Base-by-base conservation (phyloP, 192 early-diverging fungal species). In the Gonapodya sp. region DNA sequence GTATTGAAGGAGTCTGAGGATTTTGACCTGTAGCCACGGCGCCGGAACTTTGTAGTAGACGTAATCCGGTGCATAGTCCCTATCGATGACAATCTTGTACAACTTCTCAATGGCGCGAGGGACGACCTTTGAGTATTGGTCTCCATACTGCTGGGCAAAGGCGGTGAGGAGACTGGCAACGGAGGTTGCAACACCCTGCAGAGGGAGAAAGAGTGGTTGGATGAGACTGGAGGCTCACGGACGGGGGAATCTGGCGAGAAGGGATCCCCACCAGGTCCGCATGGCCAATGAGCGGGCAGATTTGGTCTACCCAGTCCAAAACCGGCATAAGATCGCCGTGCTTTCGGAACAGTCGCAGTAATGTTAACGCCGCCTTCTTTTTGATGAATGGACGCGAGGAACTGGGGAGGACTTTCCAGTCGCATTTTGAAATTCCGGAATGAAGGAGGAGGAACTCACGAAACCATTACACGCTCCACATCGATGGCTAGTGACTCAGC, bases 11-110 rank as follows among this genome's bases (percentile, higher is more conserved):
- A 99, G 87, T 34, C 96, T 89, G 78, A 99, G 86, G 30, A 98
- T 90, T 83, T 98, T 98, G 82, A 98, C 93, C 86, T 98, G 98
- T 73, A 99, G 88, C 98, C 98, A 99, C 36, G 98, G 98, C 36
- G 92, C 93, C 0, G 98, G 96, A 72, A 99, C 95, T 85, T 96
- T 96, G 87, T 99, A 99, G 86, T 99, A 99, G 31, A 95, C 87
- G 83, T 98, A 96, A 83, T 97, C 96, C 24, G 89, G 78, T 1
- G 92, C 85, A 84, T 89, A 95, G 79, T 95, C 93, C 79, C 91
- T 89, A 35, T 97, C 94, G 35, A 96, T 86, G 31, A 98, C 89
- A 82, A 98, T 89, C 90, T 95, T 72, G 31, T 96, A 90, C 79
- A 99, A 86, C 34, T 94, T 85, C 33, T 88, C 87, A 37, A 98